A percentile compares a stretch with the other conserved stretches of the same genome.
Evolutionary conservation across 2,329 filamentous ascomycete species (phyloP).

Genomic region (Sporothrix sp.): DNA sequence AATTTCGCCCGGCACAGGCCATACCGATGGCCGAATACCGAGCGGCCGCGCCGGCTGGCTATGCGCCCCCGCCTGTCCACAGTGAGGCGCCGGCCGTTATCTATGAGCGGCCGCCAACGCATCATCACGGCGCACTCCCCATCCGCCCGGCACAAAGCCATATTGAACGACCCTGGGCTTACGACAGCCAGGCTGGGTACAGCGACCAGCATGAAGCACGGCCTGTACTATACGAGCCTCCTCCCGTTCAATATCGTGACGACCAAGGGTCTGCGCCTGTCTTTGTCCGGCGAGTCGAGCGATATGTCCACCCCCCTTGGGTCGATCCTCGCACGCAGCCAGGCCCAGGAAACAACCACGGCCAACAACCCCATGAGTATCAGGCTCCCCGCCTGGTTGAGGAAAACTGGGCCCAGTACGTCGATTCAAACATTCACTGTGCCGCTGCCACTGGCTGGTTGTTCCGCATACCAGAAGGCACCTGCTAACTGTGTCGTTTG

Average conservation of each 20-base stretch:
- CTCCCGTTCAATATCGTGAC: background rate
- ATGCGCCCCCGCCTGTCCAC: background rate
- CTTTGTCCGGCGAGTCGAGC: conserved; percentile 3
- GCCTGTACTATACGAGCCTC: background rate
- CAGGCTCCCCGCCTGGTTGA: background rate
- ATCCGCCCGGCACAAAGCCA: background rate
- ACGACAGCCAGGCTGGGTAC: too few relatives aligned
- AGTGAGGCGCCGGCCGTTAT: background rate
- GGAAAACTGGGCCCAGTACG: too few relatives aligned
- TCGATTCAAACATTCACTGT: too few relatives aligned
- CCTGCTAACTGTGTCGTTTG: background rate
- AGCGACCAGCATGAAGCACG: too few relatives aligned
- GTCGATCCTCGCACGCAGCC: background rate
- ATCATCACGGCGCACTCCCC: background rate
- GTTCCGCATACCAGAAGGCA: too few relatives aligned
- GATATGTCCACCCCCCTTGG: background rate
- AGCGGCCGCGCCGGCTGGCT: background rate
- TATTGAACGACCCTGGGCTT: background rate
- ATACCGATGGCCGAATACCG: background rate
- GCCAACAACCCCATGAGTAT: background rate
- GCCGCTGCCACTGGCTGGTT: too few relatives aligned
- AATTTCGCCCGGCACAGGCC: too few relatives aligned
- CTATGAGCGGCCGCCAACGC: background rate
- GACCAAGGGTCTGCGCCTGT: background rate
- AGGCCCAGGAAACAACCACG: background rate